Evolutionary conservation across 1,284 basidiomycete genomes (phyloP).

Genomic region (Cutaneotrichosporon cyanovorans): DNA sequence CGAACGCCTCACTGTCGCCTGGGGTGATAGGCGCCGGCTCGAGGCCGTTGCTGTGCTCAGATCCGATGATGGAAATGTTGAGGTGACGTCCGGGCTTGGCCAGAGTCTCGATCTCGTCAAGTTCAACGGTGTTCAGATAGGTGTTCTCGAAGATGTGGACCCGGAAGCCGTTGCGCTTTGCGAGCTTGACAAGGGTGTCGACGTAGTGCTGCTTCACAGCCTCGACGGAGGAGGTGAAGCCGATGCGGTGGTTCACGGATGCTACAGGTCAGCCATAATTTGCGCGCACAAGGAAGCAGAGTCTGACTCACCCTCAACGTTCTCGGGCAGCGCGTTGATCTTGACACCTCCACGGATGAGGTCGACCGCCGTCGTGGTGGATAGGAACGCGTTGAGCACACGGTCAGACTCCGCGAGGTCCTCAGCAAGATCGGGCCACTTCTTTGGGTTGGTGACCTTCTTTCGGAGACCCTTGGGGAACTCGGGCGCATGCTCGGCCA

Average conservation of each 20-base stretch:
- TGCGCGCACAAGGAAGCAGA: too few relatives aligned
- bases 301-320: constrained; percentile 30
- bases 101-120: too few relatives aligned
- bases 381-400: constrained; percentile 38
- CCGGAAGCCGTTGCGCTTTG: constrained; percentile 43
- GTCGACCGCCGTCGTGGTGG: constrained; percentile 43
- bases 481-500: constrained; percentile 46
- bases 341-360: constrained; percentile 45
- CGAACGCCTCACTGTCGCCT: constrained; percentile 38
- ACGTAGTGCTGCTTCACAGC: constrained; percentile 44
- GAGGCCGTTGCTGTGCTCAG: constrained; percentile 22
- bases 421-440: constrained; percentile 45
- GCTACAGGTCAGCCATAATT: constrained; percentile 1
- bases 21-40: constrained; percentile 50
- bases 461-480: constrained; percentile 37
- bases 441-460: constrained; percentile 35
- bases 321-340: constrained; percentile 46
- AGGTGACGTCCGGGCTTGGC: constrained; percentile 6
- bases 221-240: constrained; percentile 44
- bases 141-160: constrained; percentile 26
- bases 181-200: constrained; percentile 41
- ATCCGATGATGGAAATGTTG: constrained; percentile 7
- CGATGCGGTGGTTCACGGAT: constrained; percentile 13
- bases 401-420: constrained; percentile 33
- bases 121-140: too few relatives aligned